Evolutionary conservation across 768 basidiomycete genomes (phyloP).

Genomic region (Amanita phalloides): DNA sequence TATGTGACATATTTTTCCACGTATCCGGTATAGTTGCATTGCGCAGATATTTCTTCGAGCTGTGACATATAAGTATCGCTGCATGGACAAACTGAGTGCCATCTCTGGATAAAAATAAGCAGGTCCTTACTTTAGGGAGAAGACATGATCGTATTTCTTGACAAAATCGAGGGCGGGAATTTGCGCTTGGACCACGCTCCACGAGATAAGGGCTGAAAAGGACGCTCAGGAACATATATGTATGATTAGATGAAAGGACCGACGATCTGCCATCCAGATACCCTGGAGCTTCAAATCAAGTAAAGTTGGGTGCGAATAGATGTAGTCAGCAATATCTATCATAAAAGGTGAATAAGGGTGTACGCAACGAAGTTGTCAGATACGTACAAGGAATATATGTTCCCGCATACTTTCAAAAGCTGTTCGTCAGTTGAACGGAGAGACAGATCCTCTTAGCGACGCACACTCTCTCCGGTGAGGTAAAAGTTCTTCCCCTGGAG

Average conservation of each 20-base stretch:
- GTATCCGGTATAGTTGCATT: slow-evolving; percentile 60
- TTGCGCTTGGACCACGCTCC: slow-evolving; percentile 53
- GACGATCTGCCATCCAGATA: slow-evolving; percentile 66
- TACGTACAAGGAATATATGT: slow-evolving; percentile 44
- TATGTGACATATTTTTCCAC: slow-evolving; percentile 50
- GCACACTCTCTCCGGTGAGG: slow-evolving; percentile 64
- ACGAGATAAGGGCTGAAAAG: slow-evolving; percentile 41
- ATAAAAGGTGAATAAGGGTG: background rate
- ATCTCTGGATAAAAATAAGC: background rate
- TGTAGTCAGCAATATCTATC: slow-evolving; percentile 65
- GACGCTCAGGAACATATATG: background rate
- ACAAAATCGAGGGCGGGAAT: slow-evolving; percentile 71
- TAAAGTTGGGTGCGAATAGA: slow-evolving; percentile 43
- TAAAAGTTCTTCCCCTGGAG: slow-evolving; percentile 65
- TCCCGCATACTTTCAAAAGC: slow-evolving; percentile 51
- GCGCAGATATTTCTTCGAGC: slow-evolving; percentile 38
- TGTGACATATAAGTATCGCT: slow-evolving; percentile 54
- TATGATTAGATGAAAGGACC: slow-evolving; percentile 12
- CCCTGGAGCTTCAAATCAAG: slow-evolving; percentile 55
- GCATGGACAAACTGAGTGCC: background rate
- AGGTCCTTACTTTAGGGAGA: slow-evolving; percentile 54
- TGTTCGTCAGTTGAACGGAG: background rate
- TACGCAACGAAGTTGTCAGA: background rate
- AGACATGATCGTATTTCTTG: slow-evolving; percentile 59
- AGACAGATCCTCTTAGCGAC: slow-evolving; percentile 14